A percentile compares a stretch with the other conserved stretches of the same genome.
Conservation (phyloP, 495 filamentous ascomycete genomes). For the Aspergillus steynii region DNA sequence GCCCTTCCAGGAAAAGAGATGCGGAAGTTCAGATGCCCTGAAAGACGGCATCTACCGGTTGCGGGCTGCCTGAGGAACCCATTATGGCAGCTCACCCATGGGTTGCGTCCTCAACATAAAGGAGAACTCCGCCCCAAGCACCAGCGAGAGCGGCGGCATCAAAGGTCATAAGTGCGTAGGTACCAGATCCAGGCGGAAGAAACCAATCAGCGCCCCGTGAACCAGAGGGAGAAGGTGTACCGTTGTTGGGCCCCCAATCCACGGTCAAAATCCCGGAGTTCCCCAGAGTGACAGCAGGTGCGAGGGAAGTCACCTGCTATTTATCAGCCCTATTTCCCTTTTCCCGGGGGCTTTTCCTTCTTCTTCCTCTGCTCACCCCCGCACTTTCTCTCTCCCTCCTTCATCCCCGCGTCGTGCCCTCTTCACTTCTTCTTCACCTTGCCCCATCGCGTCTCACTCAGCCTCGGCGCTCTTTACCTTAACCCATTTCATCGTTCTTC, state of each 20-base stretch:
- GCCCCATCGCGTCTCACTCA: not conserved
- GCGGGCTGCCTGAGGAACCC: not conserved
- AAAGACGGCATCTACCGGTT: too few species aligned
- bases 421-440: not conserved
- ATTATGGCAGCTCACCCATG: not conserved
- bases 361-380: constrained; percentile 5
- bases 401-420: not conserved
- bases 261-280: not conserved
- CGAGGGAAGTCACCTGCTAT: constrained; percentile 1
- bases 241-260: not conserved
- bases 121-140: not conserved
- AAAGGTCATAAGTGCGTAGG: not conserved
- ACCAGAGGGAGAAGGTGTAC: not conserved
- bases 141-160: not conserved
- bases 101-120: not conserved
- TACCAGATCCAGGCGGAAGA: not conserved
- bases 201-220: not conserved
- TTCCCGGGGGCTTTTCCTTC: not conserved
- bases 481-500: not conserved
- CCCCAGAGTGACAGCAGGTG: not conserved
- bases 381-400: constrained; percentile 6
- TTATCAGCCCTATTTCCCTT: constrained; percentile 1
- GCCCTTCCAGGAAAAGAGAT: not conserved
- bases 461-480: not conserved
- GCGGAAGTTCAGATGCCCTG: too few species aligned